Percentiles rank a stretch among this genome's conserved stretches.
Conservation (phyloP, 495 filamentous ascomycete genomes). For the Pseudevernia furfuracea region DNA sequence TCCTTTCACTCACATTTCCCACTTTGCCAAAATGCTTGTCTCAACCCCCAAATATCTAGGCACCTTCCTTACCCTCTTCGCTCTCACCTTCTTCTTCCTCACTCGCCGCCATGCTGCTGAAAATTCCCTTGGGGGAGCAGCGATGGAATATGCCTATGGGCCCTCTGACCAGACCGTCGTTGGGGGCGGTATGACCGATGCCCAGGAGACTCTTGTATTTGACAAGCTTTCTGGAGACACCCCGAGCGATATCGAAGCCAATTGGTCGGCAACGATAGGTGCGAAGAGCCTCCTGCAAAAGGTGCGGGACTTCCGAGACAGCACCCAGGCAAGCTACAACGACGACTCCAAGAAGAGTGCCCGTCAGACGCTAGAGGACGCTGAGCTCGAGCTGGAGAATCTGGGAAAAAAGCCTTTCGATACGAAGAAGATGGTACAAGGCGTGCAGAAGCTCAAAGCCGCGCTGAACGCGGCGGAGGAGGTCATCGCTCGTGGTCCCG, state of each 20-base stretch:
- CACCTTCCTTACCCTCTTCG: neutral
- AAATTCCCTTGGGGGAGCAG: neutral
- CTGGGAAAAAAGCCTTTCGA: neutral
- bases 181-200: neutral
- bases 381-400: neutral
- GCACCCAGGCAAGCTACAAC: neutral
- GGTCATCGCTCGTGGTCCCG: neutral
- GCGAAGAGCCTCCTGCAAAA: neutral
- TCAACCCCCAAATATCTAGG: neutral
- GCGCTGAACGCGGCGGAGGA: neutral
- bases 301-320: neutral
- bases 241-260: neutral
- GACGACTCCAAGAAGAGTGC: neutral
- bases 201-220: neutral
- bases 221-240: conserved; percentile 1
- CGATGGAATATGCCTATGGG: neutral
- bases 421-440: neutral
- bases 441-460: neutral
- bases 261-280: neutral
- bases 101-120: neutral
- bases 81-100: neutral
- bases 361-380: neutral
- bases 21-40: neutral
- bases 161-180: neutral
- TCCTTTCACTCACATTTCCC: neutral